Conservation (phyloP, 768 basidiomycete genomes). For the Cystobasidium onofrii region DNA sequence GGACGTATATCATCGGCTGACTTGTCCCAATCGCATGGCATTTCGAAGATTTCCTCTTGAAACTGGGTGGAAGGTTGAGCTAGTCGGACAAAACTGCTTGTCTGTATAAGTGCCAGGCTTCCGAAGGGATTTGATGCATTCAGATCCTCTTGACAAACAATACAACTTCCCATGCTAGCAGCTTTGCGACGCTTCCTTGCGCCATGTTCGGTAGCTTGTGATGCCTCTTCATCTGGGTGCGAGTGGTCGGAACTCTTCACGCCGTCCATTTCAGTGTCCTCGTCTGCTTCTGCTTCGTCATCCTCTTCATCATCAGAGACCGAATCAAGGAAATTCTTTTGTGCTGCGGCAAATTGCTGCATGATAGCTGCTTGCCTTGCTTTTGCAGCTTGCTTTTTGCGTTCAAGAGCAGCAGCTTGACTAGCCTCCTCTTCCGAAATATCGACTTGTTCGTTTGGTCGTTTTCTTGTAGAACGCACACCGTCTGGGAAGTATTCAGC, state of each 20-base stretch:
- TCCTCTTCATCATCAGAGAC: conserved; percentile 53
- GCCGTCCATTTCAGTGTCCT: conserved; percentile 40
- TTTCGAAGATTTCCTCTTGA: conserved; percentile 61
- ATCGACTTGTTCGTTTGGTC: neutral
- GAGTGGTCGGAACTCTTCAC: conserved; percentile 44
- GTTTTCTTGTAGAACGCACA: neutral
- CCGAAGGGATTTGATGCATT: conserved; percentile 68
- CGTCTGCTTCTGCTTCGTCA: conserved; percentile 53
- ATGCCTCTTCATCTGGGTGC: neutral
- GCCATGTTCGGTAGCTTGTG: conserved; percentile 36
- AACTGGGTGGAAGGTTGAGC: conserved; percentile 50
- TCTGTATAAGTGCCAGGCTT: conserved; percentile 73
- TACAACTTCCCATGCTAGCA: conserved; percentile 69
- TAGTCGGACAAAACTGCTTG: conserved; percentile 73
- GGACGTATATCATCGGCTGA: conserved; percentile 35
- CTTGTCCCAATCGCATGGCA: conserved; percentile 61
- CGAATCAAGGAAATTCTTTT: conserved; percentile 66
- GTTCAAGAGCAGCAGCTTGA: conserved; percentile 1
- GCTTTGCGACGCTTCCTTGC: conserved; percentile 49
- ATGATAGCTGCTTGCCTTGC: conserved; percentile 87
- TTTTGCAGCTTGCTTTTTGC: conserved; percentile 73
- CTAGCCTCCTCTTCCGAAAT: conserved; percentile 46
- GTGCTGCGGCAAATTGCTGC: conserved; percentile 89
- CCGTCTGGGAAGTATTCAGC: neutral
- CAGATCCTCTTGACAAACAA: conserved; percentile 94